Percentiles rank a stretch among this genome's conserved stretches.
Evolutionary conservation across 2,329 filamentous ascomycete genomes (phyloP).

Genomic region (Colletotrichum tofieldiae): DNA sequence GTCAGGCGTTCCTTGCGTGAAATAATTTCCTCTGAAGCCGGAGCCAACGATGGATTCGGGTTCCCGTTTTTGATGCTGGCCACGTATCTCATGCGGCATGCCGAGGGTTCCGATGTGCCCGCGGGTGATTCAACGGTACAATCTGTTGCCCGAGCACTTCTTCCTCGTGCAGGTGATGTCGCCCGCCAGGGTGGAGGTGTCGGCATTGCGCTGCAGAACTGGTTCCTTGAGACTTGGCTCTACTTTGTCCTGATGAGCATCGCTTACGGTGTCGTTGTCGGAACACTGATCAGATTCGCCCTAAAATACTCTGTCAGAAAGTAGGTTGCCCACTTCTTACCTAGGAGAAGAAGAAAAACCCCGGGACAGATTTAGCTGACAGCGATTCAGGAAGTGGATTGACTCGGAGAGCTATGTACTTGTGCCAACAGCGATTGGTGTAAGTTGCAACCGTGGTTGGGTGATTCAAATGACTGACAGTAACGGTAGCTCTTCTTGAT

Average conservation of each 20-base stretch:
- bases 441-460: conserved; percentile 46
- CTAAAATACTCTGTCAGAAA: conserved; percentile 60
- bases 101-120: conserved; percentile 53
- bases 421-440: conserved; percentile 66
- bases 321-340: conserved; percentile 44
- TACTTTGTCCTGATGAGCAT: conserved; percentile 71
- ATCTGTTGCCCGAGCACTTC: conserved; percentile 5
- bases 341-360: no score
- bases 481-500: conserved; percentile 68
- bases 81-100: conserved; percentile 70
- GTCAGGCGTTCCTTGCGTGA: conserved; percentile 71
- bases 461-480: not conserved
- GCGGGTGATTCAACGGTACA: conserved; percentile 4
- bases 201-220: conserved; percentile 67
- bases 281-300: conserved; percentile 62
- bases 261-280: conserved; percentile 67
- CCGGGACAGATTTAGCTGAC: not conserved
- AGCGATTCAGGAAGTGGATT: conserved; percentile 64
- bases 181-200: conserved; percentile 68
- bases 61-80: conserved; percentile 75
- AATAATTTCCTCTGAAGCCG: conserved; percentile 75
- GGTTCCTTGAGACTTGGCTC: conserved; percentile 73
- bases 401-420: conserved; percentile 69
- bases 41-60: conserved; percentile 74
- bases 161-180: conserved; percentile 53